Conservation (phyloP, 2,329 filamentous ascomycete genomes). For the Ustilaginoidea virens region DNA sequence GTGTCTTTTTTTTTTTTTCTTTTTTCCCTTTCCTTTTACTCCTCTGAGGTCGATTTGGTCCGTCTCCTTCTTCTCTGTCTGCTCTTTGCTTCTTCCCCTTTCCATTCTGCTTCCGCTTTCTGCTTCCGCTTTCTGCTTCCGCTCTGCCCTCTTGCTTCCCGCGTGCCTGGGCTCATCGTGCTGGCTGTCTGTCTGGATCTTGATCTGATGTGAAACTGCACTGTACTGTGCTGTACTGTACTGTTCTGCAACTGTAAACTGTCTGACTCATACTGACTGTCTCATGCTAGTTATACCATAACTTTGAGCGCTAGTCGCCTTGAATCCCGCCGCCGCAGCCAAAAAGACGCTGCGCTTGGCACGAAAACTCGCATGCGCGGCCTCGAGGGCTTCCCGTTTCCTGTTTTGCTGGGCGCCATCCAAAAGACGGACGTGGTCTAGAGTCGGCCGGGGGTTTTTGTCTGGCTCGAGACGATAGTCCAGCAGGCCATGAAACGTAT, state of each 20-base stretch:
- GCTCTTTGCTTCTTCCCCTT: too few relatives aligned
- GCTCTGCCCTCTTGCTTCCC: slow-evolving; percentile 11
- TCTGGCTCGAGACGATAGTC: too few relatives aligned
- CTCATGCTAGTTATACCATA: slow-evolving; percentile 52
- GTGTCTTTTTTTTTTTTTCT: background rate
- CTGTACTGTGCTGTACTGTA: too few relatives aligned
- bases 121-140: slow-evolving; percentile 21
- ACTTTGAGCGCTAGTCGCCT: slow-evolving; percentile 45
- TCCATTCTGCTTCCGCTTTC: slow-evolving; percentile 24
- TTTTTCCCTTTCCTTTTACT: background rate
- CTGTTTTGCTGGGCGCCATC: too few relatives aligned
- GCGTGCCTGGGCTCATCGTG: slow-evolving; percentile 54
- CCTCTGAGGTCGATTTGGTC: background rate
- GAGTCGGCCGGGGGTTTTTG: too few relatives aligned
- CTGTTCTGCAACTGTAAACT: slow-evolving; percentile 19
- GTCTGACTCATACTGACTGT: slow-evolving; percentile 16
- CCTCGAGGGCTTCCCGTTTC: too few relatives aligned
- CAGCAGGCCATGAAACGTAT: too few relatives aligned
- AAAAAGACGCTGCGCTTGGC: too few relatives aligned
- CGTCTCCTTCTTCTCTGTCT: background rate
- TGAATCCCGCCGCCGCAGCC: slow-evolving; percentile 34
- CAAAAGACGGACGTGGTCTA: too few relatives aligned
- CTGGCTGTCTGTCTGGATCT: slow-evolving; percentile 33
- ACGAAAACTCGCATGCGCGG: too few relatives aligned
- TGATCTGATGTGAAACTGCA: slow-evolving; percentile 5